phyloP scores from a whole-genome alignment of 495 filamentous ascomycete genomes.

The Saxispiralis lemnorum region DNA sequence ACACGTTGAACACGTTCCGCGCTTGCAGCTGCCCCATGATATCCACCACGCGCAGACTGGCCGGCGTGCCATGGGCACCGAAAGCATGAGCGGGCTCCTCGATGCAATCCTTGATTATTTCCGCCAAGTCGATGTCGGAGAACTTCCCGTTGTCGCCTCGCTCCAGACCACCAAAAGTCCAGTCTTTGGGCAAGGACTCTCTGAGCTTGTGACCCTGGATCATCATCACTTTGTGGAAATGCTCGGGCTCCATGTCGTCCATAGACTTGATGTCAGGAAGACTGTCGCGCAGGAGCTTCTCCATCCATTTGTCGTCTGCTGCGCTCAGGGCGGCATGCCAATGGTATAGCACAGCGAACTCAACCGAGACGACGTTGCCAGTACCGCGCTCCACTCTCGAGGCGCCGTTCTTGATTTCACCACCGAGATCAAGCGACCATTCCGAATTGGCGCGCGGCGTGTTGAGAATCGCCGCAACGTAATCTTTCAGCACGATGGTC shows the following conservation, averaged over 20 bases:
- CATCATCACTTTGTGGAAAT: conserved; percentile 36
- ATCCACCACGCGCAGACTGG: conserved; percentile 19
- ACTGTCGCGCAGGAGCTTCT: conserved; percentile 10
- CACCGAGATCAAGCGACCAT: conserved; percentile 18
- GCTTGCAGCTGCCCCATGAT: conserved; percentile 20
- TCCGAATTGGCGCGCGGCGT: conserved; percentile 20
- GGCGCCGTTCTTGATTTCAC: conserved; percentile 17
- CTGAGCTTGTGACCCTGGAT: conserved; percentile 34
- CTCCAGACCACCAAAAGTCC: conserved; percentile 40
- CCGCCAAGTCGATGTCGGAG: conserved; percentile 40
- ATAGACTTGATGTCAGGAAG: conserved; percentile 15
- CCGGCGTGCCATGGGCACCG: conserved; percentile 20
- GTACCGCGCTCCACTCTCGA: conserved; percentile 18
- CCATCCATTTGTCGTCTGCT: conserved; percentile 22
- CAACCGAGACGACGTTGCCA: conserved; percentile 22
- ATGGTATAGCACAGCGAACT: conserved; percentile 22
- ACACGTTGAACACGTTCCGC: conserved; percentile 19
- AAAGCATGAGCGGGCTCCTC: conserved; percentile 33
- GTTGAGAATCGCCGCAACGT: conserved; percentile 21
- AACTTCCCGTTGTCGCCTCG: conserved; percentile 38
- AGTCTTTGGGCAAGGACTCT: conserved; percentile 32
- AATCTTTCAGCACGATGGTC: conserved; percentile 19
- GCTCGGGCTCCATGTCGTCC: conserved; percentile 31
- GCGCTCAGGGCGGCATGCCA: conserved; percentile 21
- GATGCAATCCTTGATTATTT: conserved; percentile 37